A percentile compares a stretch with the other conserved stretches of the same genome.
phyloP scores from a whole-genome alignment of 1,284 basidiomycete species.

The Sanghuangporus baumii region DNA sequence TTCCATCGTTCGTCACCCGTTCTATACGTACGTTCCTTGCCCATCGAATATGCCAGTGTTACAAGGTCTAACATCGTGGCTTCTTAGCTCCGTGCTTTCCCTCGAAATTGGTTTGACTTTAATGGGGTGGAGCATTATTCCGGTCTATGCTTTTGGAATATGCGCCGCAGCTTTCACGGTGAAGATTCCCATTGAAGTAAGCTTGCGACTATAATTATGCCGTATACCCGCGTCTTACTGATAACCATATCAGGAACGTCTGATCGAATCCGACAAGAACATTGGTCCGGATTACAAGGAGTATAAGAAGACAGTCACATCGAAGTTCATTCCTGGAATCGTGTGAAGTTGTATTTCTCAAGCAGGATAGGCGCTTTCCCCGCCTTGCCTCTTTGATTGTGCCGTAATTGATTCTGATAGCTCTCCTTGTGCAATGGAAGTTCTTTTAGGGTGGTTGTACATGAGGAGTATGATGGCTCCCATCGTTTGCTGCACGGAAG shows the following conservation, averaged over 20 bases:
- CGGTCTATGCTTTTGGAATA: constrained; percentile 25
- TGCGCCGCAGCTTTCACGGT: constrained; percentile 24
- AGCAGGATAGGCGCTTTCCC: not conserved
- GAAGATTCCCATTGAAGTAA: constrained; percentile 32
- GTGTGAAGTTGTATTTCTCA: constrained; percentile 24
- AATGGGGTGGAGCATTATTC: constrained; percentile 34
- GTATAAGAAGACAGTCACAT: constrained; percentile 29
- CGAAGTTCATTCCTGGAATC: constrained; percentile 30
- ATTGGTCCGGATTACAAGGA: constrained; percentile 28
- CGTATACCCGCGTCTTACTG: not conserved
- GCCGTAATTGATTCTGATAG: not conserved
- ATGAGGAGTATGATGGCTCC: not conserved
- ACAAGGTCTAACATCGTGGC: not conserved
- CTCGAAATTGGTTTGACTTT: constrained; percentile 25
- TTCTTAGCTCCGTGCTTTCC: constrained; percentile 25
- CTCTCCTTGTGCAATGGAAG: not conserved
- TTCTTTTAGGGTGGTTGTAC: not conserved
- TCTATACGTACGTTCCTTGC: constrained; percentile 24
- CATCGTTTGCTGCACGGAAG: not conserved
- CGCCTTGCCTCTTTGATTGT: not conserved
- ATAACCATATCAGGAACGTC: constrained; percentile 23
- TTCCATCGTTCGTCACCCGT: constrained; percentile 30
- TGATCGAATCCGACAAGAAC: constrained; percentile 26
- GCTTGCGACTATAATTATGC: not conserved
- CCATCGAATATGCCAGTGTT: not conserved